Conservation (phyloP, 768 basidiomycete genomes). For the Tulasnella sp. region DNA sequence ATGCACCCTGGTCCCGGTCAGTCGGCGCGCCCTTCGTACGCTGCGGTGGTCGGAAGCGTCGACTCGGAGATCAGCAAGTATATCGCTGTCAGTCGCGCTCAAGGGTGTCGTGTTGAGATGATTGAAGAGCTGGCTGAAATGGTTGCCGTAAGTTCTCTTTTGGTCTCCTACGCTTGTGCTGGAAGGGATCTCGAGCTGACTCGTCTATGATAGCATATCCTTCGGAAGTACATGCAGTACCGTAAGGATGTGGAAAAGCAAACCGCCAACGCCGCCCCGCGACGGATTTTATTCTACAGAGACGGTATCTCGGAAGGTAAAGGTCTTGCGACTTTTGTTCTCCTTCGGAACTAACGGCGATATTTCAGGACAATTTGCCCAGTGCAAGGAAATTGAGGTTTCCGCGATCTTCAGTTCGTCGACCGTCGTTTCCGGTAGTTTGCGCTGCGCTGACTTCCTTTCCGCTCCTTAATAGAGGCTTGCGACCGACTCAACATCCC, state of each 20-base stretch:
- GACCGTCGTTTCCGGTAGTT: not conserved
- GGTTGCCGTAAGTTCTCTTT: not conserved
- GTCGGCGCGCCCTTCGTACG: conserved; percentile 54
- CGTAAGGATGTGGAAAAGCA: conserved; percentile 13
- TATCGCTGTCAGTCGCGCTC: conserved; percentile 46
- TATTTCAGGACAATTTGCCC: conserved; percentile 20
- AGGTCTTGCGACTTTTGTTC: not conserved
- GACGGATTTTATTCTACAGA: conserved; percentile 15
- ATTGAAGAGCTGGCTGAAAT: conserved; percentile 28
- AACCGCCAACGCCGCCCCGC: not conserved
- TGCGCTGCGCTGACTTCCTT: not conserved
- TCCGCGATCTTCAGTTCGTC: conserved; percentile 43
- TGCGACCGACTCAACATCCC: conserved; percentile 49
- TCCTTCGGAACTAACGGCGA: not conserved
- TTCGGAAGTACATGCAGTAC: conserved; percentile 14
- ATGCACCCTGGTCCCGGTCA: conserved; percentile 64
- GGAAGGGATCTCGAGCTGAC: not conserved
- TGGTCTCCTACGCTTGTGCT: not conserved
- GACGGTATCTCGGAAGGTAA: conserved; percentile 16
- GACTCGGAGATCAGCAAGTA: conserved; percentile 70
- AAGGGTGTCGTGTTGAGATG: conserved; percentile 61
- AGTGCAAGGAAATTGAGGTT: conserved; percentile 28
- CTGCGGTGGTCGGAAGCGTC: conserved; percentile 71
- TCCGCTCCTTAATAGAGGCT: conserved; percentile 36
- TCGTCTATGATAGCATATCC: not conserved